A percentile compares a stretch with the other conserved stretches of the same genome.
These are phyloP conservation scores for Aspergillus olivimuriae DNA, from an alignment of 495 filamentous ascomycete genomes.

Conservation along the genomic window DNA sequence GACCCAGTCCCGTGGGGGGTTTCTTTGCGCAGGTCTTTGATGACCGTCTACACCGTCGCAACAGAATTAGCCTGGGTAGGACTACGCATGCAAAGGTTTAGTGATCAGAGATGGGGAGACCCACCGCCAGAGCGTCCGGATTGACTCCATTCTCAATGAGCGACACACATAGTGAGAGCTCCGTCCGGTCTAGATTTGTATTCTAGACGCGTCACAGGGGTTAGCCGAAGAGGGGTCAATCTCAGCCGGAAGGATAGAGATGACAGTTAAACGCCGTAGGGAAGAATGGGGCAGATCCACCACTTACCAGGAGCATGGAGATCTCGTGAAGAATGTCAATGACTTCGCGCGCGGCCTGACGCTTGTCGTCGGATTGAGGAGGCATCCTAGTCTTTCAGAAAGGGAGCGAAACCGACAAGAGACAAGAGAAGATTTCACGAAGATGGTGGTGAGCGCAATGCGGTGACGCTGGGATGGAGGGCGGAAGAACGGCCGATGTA, in stretches of 20 bases:
- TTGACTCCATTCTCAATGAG: slow-evolving; percentile 97
- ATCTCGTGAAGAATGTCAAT: slow-evolving; percentile 96
- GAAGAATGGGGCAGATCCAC: slow-evolving; percentile 3
- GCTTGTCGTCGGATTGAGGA: slow-evolving; percentile 56
- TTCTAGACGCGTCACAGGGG: slow-evolving; percentile 51
- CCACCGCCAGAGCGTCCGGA: slow-evolving; percentile 90
- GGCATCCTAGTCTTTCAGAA: slow-evolving; percentile 22
- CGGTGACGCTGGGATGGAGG: too few species aligned
- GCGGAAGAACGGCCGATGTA: too few species aligned
- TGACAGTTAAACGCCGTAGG: slow-evolving; percentile 2
- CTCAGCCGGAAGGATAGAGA: background rate
- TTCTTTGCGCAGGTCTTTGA: slow-evolving; percentile 66
- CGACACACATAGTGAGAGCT: slow-evolving; percentile 88
- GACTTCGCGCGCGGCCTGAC: slow-evolving; percentile 87
- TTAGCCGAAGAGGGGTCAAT: slow-evolving; percentile 1
- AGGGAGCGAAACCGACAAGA: too few species aligned
- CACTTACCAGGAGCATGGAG: slow-evolving; percentile 70
- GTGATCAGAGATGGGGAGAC: too few species aligned
- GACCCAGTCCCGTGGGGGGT: slow-evolving; percentile 14
- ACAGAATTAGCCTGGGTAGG: background rate
- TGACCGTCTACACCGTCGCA: slow-evolving; percentile 48
- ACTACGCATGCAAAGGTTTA: too few species aligned
- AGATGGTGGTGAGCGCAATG: too few species aligned
- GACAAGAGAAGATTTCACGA: too few species aligned
- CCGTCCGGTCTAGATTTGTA: slow-evolving; percentile 81